Percentiles rank a stretch among this genome's conserved stretches.
Conservation (phyloP, 169 alveolate species). For the Condylostoma magnum region DNA sequence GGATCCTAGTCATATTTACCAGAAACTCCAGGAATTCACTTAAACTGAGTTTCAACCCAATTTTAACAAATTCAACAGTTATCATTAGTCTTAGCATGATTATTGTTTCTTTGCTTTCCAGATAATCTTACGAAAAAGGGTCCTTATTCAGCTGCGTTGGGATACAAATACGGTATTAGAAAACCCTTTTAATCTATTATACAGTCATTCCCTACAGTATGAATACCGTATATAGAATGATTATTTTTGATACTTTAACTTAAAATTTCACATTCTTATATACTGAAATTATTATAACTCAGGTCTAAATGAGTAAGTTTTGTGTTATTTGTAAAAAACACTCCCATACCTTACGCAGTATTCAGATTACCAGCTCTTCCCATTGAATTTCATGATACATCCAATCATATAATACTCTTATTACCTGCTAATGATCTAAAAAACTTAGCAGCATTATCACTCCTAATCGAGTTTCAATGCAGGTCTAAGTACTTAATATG, state of each 20-base stretch:
- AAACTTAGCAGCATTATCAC: neutral
- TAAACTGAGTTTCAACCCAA: conserved; percentile 14
- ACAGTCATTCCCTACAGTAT: conserved; percentile 13
- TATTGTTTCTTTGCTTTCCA: neutral
- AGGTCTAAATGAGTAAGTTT: conserved; percentile 6
- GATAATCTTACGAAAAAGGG: neutral
- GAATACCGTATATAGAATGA: conserved; percentile 15
- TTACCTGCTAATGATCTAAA: neutral
- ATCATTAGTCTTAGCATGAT: neutral
- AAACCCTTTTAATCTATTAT: conserved; percentile 13
- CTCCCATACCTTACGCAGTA: neutral
- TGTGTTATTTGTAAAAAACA: neutral
- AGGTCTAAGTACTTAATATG: neutral
- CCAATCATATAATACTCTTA: neutral
- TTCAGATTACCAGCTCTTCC: conserved; percentile 15
- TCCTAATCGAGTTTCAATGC: conserved; percentile 3
- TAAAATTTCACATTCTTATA: neutral
- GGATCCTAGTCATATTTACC: neutral
- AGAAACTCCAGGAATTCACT: conserved; percentile 23
- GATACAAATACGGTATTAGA: neutral
- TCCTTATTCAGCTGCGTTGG: neutral
- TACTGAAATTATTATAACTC: neutral
- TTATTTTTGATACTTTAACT: conserved; percentile 1
- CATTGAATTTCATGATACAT: conserved; percentile 9
- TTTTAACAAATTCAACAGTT: conserved; percentile 30